Percentiles rank a stretch among this genome's conserved stretches.
Evolutionary conservation across 1,284 basidiomycete species (phyloP).

Genomic region (Malassezia globosa): DNA sequence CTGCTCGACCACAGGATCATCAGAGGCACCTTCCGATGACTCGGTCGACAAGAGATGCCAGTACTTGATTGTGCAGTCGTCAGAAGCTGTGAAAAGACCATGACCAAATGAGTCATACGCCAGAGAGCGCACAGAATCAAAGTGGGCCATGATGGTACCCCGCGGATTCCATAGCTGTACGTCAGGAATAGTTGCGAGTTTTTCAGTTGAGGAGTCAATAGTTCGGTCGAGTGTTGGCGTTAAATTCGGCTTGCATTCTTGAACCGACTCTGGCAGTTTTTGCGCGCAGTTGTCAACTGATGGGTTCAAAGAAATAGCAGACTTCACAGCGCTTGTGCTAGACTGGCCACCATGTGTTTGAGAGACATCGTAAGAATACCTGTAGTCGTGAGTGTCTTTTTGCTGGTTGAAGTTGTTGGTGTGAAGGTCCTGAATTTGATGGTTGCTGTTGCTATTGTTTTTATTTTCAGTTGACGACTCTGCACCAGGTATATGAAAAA

Average conservation of each 20-base stretch:
- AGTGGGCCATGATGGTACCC: conserved; percentile 56
- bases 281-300: background rate
- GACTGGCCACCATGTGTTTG: no score
- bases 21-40: background rate
- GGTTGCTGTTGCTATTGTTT: background rate
- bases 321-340: background rate
- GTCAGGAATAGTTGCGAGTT: conserved; percentile 18
- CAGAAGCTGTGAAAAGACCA: conserved; percentile 75
- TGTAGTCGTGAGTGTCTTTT: no score
- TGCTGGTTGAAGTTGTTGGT: background rate
- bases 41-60: conserved; percentile 58
- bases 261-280: background rate
- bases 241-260: background rate
- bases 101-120: conserved; percentile 70
- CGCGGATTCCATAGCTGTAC: conserved; percentile 40
- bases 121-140: conserved; percentile 80
- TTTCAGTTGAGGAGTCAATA: no score
- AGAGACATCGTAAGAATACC: no score
- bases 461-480: background rate
- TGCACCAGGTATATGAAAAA: background rate
- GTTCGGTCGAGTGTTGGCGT: no score
- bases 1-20: conserved; percentile 49
- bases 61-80: conserved; percentile 89
- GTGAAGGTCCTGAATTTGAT: background rate
- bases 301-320: background rate